Evolutionary conservation across 257 asterid species (phyloP).

Genomic region (Ilex asprella): DNA sequence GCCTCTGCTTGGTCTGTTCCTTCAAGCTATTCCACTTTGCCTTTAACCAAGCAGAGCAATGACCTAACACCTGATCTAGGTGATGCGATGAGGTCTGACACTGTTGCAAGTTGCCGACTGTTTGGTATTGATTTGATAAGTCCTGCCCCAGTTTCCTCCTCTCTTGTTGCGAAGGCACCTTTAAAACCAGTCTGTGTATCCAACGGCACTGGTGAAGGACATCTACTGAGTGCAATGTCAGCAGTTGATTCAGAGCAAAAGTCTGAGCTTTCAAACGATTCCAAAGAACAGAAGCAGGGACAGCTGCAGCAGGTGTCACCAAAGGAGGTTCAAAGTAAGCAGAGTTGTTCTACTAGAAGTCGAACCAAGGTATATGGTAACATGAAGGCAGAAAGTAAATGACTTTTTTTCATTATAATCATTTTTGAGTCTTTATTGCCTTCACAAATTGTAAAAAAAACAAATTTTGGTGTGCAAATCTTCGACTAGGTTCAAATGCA

Average conservation of each 20-base stretch:
- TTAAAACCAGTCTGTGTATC: constrained; percentile 22
- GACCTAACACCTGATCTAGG: constrained; percentile 21
- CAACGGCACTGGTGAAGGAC: constrained; percentile 28
- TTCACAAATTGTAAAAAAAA: neutral
- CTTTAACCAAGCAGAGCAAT: constrained; percentile 23
- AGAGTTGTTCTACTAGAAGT: constrained; percentile 25
- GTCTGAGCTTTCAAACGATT: constrained; percentile 54
- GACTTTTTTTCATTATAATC: neutral
- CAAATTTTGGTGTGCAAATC: neutral
- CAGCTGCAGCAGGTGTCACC: neutral
- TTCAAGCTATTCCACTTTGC: constrained; percentile 33
- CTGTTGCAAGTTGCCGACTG: constrained; percentile 47
- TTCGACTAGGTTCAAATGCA: constrained; percentile 87
- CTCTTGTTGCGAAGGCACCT: constrained; percentile 20
- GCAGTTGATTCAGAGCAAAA: constrained; percentile 60
- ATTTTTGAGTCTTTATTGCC: neutral
- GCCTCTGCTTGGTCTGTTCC: constrained; percentile 52
- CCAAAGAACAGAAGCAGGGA: constrained; percentile 31
- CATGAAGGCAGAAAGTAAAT: neutral
- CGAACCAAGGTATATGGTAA: constrained; percentile 2
- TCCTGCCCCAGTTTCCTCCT: constrained; percentile 26
- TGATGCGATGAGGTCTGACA: constrained; percentile 43
- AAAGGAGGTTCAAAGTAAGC: constrained; percentile 7
- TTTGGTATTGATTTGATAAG: constrained; percentile 79
- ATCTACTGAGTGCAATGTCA: constrained; percentile 24